Conservation (phyloP, 2,329 filamentous ascomycete genomes). For the Penicillium occitanis region DNA sequence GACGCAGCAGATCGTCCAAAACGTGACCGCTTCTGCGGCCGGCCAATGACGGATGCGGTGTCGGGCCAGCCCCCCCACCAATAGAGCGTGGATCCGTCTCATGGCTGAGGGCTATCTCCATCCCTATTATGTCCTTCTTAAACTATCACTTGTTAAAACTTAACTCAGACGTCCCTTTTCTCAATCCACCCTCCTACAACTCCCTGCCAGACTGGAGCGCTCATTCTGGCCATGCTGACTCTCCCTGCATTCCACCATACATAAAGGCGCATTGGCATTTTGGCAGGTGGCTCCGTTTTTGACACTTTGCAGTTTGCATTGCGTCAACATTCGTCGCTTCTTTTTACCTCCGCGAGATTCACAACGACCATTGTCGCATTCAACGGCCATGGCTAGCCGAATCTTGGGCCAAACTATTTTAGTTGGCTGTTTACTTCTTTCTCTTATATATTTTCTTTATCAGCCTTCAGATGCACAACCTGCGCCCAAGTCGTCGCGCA, state of each 20-base stretch:
- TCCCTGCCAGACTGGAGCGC: neutral
- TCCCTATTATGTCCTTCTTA: slow-evolving; percentile 10
- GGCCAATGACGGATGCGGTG: neutral
- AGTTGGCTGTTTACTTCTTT: slow-evolving; percentile 17
- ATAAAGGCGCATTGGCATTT: slow-evolving; percentile 6
- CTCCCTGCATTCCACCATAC: neutral
- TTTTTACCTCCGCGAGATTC: neutral
- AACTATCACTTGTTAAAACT: neutral
- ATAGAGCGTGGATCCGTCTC: neutral
- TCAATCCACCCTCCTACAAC: neutral
- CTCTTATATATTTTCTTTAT: slow-evolving; percentile 18
- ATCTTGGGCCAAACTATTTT: slow-evolving; percentile 18
- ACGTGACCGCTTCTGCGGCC: neutral
- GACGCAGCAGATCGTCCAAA: slow-evolving; percentile 2
- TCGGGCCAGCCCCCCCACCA: neutral
- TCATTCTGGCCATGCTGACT: slow-evolving; percentile 11
- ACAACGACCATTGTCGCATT: neutral
- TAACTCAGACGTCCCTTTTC: no score
- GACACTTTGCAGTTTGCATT: slow-evolving; percentile 8
- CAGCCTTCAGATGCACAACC: slow-evolving; percentile 18
- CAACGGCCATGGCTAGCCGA: slow-evolving; percentile 18
- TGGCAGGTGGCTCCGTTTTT: neutral
- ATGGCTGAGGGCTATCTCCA: neutral
- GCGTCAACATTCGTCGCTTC: slow-evolving; percentile 5
- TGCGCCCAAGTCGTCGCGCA: slow-evolving; percentile 2